These are phyloP conservation scores for Cryptosporidium meleagridis DNA, from an alignment of 169 alveolate genomes.

Conservation along the genomic window DNA sequence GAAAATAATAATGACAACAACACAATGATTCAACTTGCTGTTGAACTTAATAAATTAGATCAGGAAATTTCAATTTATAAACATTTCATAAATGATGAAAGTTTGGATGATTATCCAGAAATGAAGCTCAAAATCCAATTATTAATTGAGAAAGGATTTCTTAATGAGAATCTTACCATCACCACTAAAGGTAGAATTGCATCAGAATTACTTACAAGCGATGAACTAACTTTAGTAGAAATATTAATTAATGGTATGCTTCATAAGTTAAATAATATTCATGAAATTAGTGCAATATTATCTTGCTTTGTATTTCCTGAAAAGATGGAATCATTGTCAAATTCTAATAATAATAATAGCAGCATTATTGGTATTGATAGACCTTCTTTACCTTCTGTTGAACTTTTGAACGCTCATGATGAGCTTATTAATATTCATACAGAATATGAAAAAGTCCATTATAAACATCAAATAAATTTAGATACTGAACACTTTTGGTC, in stretches of 20 bases:
- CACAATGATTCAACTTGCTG: slow-evolving; percentile 3
- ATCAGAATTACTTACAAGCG: slow-evolving; percentile 85
- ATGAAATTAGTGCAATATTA: slow-evolving; percentile 32
- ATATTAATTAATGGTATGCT: slow-evolving; percentile 76
- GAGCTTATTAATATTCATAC: slow-evolving; percentile 78
- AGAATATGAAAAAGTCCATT: slow-evolving; percentile 77
- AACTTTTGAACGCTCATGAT: slow-evolving; percentile 82
- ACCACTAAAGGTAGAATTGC: slow-evolving; percentile 90
- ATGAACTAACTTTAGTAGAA: slow-evolving; percentile 87
- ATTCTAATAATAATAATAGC: background rate
- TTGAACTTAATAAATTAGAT: slow-evolving; percentile 21
- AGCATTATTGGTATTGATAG: slow-evolving; percentile 1
- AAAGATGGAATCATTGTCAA: slow-evolving; percentile 13
- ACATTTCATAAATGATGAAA: slow-evolving; percentile 82
- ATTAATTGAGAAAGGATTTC: slow-evolving; percentile 83
- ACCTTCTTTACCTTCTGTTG: slow-evolving; percentile 82
- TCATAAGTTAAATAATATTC: slow-evolving; percentile 31
- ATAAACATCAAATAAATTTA: slow-evolving; percentile 75
- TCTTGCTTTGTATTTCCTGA: slow-evolving; percentile 71
- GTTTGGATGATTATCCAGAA: slow-evolving; percentile 84
- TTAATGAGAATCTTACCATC: slow-evolving; percentile 83
- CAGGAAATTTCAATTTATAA: slow-evolving; percentile 20
- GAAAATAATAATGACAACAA: background rate
- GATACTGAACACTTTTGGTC: slow-evolving; percentile 81
- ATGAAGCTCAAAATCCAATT: slow-evolving; percentile 85